phyloP scores from a whole-genome alignment of 2,329 filamentous ascomycete species.

The Fusarium clavum region DNA sequence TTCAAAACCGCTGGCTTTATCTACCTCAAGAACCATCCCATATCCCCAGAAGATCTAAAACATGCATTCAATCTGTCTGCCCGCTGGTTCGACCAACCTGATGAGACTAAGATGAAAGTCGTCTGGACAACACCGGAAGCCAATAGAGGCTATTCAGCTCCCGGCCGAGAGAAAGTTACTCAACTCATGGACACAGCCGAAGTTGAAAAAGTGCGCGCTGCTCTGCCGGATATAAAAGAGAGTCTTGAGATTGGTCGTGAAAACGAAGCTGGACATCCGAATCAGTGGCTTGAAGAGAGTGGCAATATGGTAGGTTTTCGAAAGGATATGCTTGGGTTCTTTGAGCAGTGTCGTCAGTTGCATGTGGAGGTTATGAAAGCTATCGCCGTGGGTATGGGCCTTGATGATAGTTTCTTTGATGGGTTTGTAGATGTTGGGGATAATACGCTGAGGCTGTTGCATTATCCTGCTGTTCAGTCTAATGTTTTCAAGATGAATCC shows the following conservation, averaged over 20 bases:
- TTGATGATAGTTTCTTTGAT: slow-evolving; percentile 81
- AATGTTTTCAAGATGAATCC: slow-evolving; percentile 74
- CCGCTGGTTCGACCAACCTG: slow-evolving; percentile 75
- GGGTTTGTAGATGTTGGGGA: slow-evolving; percentile 75
- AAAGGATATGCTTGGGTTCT: slow-evolving; percentile 79
- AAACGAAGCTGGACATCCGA: slow-evolving; percentile 70
- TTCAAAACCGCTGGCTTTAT: slow-evolving; percentile 91
- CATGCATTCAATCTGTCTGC: slow-evolving; percentile 75
- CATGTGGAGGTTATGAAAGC: slow-evolving; percentile 85
- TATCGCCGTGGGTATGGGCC: slow-evolving; percentile 82
- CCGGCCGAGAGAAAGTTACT: slow-evolving; percentile 77
- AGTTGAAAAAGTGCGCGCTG: slow-evolving; percentile 68
- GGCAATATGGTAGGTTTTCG: slow-evolving; percentile 67
- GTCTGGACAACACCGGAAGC: slow-evolving; percentile 78
- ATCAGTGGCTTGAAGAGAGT: slow-evolving; percentile 75
- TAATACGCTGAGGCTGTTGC: slow-evolving; percentile 78
- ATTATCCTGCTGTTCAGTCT: slow-evolving; percentile 77
- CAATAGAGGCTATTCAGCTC: slow-evolving; percentile 79
- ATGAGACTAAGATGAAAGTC: slow-evolving; percentile 71
- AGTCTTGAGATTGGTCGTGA: slow-evolving; percentile 74
- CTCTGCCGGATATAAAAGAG: slow-evolving; percentile 74
- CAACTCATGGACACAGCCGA: slow-evolving; percentile 64
- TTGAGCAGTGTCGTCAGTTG: slow-evolving; percentile 76
- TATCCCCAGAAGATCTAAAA: slow-evolving; percentile 68
- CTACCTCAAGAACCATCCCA: slow-evolving; percentile 84